Evolutionary conservation across 768 basidiomycete species (phyloP).

Genomic region (Sistotremastrum suecicum): DNA sequence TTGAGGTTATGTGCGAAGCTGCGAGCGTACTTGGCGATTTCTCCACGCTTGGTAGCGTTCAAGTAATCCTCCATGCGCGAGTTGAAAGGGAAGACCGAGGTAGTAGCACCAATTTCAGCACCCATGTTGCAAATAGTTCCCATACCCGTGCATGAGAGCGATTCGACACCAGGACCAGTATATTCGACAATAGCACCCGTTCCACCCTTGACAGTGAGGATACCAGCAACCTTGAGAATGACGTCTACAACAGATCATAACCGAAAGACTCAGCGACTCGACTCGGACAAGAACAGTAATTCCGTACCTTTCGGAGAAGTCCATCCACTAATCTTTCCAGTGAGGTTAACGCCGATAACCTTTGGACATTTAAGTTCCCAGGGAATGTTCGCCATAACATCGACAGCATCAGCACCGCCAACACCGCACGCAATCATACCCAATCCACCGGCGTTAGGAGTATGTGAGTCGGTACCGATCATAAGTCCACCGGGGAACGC

Average conservation of each 20-base stretch:
- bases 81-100: conserved; percentile 98
- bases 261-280: no score
- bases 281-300: neutral
- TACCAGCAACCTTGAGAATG: conserved; percentile 97
- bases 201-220: conserved; percentile 98
- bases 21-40: conserved; percentile 82
- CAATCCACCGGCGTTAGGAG: conserved; percentile 97
- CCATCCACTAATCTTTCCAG: conserved; percentile 93
- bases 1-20: conserved; percentile 81
- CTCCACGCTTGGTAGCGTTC: conserved; percentile 82
- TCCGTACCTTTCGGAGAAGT: conserved; percentile 85
- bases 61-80: conserved; percentile 86
- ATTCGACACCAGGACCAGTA: conserved; percentile 86
- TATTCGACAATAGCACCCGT: conserved; percentile 99
- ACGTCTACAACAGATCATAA: conserved; percentile 79
- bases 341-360: conserved; percentile 94
- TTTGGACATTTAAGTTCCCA: conserved; percentile 99
- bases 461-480: conserved; percentile 99
- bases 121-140: conserved; percentile 99
- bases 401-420: conserved; percentile 97
- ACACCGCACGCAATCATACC: conserved; percentile 99
- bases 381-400: conserved; percentile 95
- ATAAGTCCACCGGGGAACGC: conserved; percentile 98
- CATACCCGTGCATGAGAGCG: conserved; percentile 97
- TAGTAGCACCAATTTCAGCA: conserved; percentile 98